A percentile compares a stretch with the other conserved stretches of the same genome.
Evolutionary conservation across 2,329 filamentous ascomycete genomes (phyloP).

Genomic region (Coniochaeta hoffmannii): DNA sequence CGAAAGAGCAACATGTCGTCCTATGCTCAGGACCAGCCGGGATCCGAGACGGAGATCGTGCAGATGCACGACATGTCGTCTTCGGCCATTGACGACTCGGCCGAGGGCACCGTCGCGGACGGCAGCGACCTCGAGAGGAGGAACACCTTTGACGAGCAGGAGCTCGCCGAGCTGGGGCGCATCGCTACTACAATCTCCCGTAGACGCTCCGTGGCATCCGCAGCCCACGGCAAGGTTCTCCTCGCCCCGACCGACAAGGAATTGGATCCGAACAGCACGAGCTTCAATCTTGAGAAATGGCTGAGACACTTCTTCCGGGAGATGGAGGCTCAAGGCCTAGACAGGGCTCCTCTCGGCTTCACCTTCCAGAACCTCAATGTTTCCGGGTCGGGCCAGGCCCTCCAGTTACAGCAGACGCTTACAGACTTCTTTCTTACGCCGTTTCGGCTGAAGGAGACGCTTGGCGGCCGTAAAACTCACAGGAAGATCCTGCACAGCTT

Average conservation of each 20-base stretch:
- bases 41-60: neutral
- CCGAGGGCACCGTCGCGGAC: neutral
- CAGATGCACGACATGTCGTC: neutral
- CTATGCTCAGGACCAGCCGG: neutral
- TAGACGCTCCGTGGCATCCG: neutral
- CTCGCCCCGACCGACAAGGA: neutral
- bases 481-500: slow-evolving; percentile 59
- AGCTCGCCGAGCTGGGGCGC: neutral
- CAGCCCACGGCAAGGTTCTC: neutral
- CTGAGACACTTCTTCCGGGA: slow-evolving; percentile 28
- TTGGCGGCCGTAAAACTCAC: slow-evolving; percentile 36
- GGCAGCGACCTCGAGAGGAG: slow-evolving; percentile 1
- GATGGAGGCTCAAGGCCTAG: slow-evolving; percentile 48
- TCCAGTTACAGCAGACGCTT: slow-evolving; percentile 64
- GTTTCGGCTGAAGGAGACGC: slow-evolving; percentile 46
- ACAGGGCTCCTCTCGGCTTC: slow-evolving; percentile 47
- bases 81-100: neutral
- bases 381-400: slow-evolving; percentile 56
- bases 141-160: neutral
- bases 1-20: neutral
- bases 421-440: slow-evolving; percentile 50
- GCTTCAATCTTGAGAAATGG: slow-evolving; percentile 36
- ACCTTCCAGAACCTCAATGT: slow-evolving; percentile 60
- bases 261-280: slow-evolving; percentile 27
- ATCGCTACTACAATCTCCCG: neutral